Evolutionary conservation across 441 rosid species (phyloP).

Genomic region (Cnidoscolus chayamansa): DNA sequence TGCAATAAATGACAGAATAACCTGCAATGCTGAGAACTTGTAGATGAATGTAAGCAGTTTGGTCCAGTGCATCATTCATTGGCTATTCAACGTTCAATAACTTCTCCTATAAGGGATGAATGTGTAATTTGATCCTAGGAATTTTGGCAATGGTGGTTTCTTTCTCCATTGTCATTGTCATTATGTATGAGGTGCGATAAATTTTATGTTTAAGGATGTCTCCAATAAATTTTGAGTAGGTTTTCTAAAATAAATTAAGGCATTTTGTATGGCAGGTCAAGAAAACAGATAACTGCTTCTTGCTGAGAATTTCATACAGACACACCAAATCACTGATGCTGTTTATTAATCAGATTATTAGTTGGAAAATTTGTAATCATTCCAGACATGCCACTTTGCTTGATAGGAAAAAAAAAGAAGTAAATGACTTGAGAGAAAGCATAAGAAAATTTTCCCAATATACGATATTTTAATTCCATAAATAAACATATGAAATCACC

Average conservation of each 20-base stretch:
- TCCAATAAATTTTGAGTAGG: not conserved
- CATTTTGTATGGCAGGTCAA: not conserved
- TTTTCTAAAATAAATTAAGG: not conserved
- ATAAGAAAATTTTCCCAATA: not conserved
- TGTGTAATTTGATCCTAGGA: constrained; percentile 6
- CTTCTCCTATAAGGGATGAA: not conserved
- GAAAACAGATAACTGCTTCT: constrained; percentile 1
- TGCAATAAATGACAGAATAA: not conserved
- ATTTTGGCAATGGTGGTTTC: not conserved
- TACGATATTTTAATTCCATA: constrained; percentile 1
- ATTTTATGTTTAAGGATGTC: not conserved
- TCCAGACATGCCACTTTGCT: not conserved
- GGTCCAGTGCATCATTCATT: not conserved
- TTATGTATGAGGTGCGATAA: not conserved
- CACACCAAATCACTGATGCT: not conserved
- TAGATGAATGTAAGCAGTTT: not conserved
- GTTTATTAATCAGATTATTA: not conserved
- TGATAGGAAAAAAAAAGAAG: not conserved
- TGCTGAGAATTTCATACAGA: not conserved
- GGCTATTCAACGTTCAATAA: not conserved
- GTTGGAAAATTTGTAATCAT: constrained; percentile 4
- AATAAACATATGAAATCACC: constrained; percentile 39
- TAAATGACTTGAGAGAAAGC: not conserved
- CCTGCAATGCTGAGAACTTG: not conserved
- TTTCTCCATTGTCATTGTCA: not conserved